Base-by-base conservation (phyloP, 75 land plant species). In the Pinus tabuliformis region DNA sequence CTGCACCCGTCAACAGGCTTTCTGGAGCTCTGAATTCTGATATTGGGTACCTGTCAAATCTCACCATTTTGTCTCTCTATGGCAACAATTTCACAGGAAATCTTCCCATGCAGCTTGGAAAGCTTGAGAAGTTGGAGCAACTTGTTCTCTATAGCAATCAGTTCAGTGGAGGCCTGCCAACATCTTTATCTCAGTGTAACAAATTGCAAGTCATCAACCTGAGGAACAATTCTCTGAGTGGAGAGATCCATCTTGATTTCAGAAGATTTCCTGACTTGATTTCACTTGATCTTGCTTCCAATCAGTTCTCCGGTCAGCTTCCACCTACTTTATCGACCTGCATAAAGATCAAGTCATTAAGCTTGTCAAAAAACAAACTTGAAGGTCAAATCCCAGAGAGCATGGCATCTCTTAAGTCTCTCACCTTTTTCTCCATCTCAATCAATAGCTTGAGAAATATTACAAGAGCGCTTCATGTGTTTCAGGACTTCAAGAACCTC, bases 51-150 rank as follows among this genome's bases (percentile, higher is more conserved):
- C 88, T 94, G 57, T 64, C 58, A 33, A 79, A 81, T 56, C 81
- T 94, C 20, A 75, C 39, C 3, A 63, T 81, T 37, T 49, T 94
- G 13, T 88, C 87, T 72, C 87, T 94, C 57, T 81, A 77, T 68
- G 36, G 71, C 59, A 94, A 94, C 76, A 57, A 80, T 52, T 82
- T 94, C 26, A 78, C 72, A n/a, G 95, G 94, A 33, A 42, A 56
- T 3, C 66, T 93, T 12, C 89, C 93, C 1, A 54, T 17, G 7
- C 81, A 81, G 36, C 81, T 91, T 73, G 89, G 89, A 12, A 81
- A 70, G 78, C 87, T 91, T 28, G 37, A 73, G 20, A 74, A 79
- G 59, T 56, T 91, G 81, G 80, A 86, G 62, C 56, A 57, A 20
- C 70, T 86, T 9, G 28, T 71, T 22, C 71, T 91, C 37, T 68